phyloP scores from a whole-genome alignment of 2,329 filamentous ascomycete species.

The Stagonosporopsis rhizophila region DNA sequence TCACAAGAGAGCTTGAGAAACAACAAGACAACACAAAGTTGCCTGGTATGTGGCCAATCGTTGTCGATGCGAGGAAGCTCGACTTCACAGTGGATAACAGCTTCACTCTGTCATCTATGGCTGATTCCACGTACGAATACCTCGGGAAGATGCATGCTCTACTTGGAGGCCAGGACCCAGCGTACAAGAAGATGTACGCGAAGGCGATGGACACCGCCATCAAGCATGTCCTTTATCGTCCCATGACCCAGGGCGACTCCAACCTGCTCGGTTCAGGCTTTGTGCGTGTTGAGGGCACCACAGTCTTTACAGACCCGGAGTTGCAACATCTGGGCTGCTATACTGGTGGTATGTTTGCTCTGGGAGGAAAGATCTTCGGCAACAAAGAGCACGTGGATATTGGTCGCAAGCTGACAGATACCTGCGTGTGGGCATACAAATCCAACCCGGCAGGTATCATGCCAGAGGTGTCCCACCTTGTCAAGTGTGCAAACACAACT shows the following conservation, averaged over 20 bases:
- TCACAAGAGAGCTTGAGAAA: slow-evolving; percentile 51
- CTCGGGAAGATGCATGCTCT: slow-evolving; percentile 55
- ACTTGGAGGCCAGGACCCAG: slow-evolving; percentile 50
- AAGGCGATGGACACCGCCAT: slow-evolving; percentile 52
- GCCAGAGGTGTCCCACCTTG: slow-evolving; percentile 64
- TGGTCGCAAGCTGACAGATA: slow-evolving; percentile 64
- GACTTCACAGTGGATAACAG: slow-evolving; percentile 52
- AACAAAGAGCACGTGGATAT: slow-evolving; percentile 62
- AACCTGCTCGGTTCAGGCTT: slow-evolving; percentile 58
- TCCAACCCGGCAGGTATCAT: slow-evolving; percentile 65
- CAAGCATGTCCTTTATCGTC: slow-evolving; percentile 57
- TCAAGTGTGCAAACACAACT: slow-evolving; percentile 55
- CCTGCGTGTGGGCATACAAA: slow-evolving; percentile 69
- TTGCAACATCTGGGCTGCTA: slow-evolving; percentile 67
- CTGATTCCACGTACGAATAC: slow-evolving; percentile 49
- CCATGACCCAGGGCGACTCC: slow-evolving; percentile 55
- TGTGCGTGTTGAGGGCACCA: slow-evolving; percentile 45
- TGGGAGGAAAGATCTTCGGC: slow-evolving; percentile 65
- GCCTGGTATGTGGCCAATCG: slow-evolving; percentile 58
- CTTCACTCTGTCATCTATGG: slow-evolving; percentile 48
- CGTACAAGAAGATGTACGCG: slow-evolving; percentile 65
- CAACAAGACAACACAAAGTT: slow-evolving; percentile 54
- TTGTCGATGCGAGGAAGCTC: slow-evolving; percentile 50
- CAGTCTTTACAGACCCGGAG: slow-evolving; percentile 55
- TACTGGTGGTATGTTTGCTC: slow-evolving; percentile 67